phyloP scores from a whole-genome alignment of 2,329 filamentous ascomycete genomes.

The Colletotrichum gloeosporioides region DNA sequence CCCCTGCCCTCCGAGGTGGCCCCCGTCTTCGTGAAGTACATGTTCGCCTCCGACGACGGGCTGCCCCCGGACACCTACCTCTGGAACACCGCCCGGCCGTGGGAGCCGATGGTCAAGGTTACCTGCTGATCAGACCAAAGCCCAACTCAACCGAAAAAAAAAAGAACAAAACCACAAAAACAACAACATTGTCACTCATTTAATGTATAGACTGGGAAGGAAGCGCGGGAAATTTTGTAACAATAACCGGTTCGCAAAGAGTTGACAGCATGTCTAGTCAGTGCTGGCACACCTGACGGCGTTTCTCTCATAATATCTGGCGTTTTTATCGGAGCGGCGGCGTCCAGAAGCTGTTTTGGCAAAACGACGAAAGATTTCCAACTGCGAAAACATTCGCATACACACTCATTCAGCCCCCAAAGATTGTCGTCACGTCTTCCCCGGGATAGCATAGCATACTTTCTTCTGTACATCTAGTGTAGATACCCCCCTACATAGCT shows the following conservation, averaged over 20 bases:
- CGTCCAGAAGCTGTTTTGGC: not conserved
- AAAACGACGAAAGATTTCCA: not conserved
- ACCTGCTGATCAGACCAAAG: slow-evolving; percentile 27
- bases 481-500: not conserved
- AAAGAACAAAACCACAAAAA: not conserved
- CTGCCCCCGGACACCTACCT: slow-evolving; percentile 40
- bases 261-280: not conserved
- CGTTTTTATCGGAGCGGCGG: not conserved
- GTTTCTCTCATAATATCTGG: not conserved
- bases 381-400: not conserved
- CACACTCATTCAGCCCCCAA: not conserved
- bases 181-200: not conserved
- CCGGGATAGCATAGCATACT: not conserved
- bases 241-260: not conserved
- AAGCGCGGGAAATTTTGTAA: not conserved
- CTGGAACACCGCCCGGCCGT: slow-evolving; percentile 45
- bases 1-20: slow-evolving; percentile 22
- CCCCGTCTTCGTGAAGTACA: slow-evolving; percentile 41
- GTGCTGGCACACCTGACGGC: slow-evolving; percentile 2
- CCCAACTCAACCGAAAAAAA: not conserved
- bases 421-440: not conserved
- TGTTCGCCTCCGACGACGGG: slow-evolving; percentile 32
- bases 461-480: slow-evolving; percentile 2
- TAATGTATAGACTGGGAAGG: not conserved
- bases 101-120: slow-evolving; percentile 49